These are phyloP conservation scores for Prasinococcaceae sp. DNA, from an alignment of 139 green algal genomes.

Conservation along the genomic window DNA sequence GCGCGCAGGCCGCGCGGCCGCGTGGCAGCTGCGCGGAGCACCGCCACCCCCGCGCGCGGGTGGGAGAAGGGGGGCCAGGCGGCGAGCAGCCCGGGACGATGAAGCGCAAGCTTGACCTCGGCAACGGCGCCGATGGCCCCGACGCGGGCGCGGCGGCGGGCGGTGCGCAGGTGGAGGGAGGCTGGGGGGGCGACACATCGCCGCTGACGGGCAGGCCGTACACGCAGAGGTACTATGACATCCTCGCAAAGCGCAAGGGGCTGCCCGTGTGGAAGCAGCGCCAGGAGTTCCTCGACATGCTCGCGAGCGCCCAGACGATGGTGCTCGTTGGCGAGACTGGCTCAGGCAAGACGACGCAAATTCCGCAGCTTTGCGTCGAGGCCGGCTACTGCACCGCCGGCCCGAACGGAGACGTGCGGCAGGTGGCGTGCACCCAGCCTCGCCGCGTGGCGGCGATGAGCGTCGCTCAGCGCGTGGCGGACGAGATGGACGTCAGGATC, in stretches of 20 bases:
- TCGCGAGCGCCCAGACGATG: conserved; percentile 83
- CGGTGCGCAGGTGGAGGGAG: too few relatives aligned
- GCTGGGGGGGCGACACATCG: too few relatives aligned
- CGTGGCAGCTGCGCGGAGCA: too few relatives aligned
- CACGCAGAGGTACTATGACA: conserved; percentile 75
- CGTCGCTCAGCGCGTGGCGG: conserved; percentile 33
- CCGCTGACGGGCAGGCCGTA: conserved; percentile 66
- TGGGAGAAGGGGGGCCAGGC: too few relatives aligned
- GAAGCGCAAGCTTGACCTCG: too few relatives aligned
- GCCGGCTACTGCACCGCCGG: conserved; percentile 54
- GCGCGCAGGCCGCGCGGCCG: too few relatives aligned
- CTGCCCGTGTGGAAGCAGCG: conserved; percentile 93
- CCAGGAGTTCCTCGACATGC: conserved; percentile 80
- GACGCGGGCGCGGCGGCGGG: too few relatives aligned
- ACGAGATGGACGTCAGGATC: conserved; percentile 45
- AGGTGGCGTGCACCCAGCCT: conserved; percentile 44
- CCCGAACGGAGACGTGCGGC: too few relatives aligned
- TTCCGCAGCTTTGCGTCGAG: conserved; percentile 91
- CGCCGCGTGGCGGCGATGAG: conserved; percentile 41
- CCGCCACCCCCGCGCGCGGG: too few relatives aligned
- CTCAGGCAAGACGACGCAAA: conserved; percentile 97
- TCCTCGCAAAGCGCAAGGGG: conserved; percentile 66
- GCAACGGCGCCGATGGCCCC: too few relatives aligned
- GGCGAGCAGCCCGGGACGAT: too few relatives aligned
- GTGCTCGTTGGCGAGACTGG: conserved; percentile 97